phyloP scores from a whole-genome alignment of 306 rosid species.

The Urtica urens region DNA sequence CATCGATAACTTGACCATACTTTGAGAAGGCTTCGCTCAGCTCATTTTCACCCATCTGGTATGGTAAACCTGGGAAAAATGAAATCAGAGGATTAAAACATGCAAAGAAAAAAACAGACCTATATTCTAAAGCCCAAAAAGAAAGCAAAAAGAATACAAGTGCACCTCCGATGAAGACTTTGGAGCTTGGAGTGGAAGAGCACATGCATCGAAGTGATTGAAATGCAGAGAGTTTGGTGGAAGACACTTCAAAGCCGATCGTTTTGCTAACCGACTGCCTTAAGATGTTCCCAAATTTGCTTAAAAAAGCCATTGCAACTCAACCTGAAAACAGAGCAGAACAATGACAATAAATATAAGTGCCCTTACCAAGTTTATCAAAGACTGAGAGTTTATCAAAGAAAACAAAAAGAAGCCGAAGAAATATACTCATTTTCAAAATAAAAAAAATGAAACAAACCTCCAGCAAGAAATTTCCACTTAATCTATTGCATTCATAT shows the following conservation, averaged over 20 bases:
- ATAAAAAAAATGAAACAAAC: no score
- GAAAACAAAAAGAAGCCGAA: no score
- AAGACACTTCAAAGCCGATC: constrained; percentile 30
- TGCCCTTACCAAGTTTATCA: no score
- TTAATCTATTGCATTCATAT: no score
- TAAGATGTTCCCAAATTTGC: constrained; percentile 60
- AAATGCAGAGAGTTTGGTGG: constrained; percentile 34
- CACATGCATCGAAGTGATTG: constrained; percentile 67
- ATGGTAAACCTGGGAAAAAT: constrained; percentile 52
- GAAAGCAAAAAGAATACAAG: not conserved
- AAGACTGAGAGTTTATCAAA: no score
- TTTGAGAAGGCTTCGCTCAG: constrained; percentile 58
- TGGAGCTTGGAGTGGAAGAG: constrained; percentile 36
- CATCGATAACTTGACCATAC: constrained; percentile 75
- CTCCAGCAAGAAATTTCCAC: no score
- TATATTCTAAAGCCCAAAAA: not conserved
- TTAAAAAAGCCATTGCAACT: constrained; percentile 69
- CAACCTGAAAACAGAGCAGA: constrained; percentile 29
- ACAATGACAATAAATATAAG: no score
- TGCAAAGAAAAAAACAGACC: not conserved
- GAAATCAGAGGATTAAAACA: constrained; percentile 1
- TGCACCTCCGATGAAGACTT: constrained; percentile 77
- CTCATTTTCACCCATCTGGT: constrained; percentile 49
- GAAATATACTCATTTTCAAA: no score
- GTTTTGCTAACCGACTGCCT: constrained; percentile 39